A percentile compares a stretch with the other conserved stretches of the same genome.
Evolutionary conservation across 1,284 basidiomycete genomes (phyloP).

Genomic region (Puccinia novopanici): DNA sequence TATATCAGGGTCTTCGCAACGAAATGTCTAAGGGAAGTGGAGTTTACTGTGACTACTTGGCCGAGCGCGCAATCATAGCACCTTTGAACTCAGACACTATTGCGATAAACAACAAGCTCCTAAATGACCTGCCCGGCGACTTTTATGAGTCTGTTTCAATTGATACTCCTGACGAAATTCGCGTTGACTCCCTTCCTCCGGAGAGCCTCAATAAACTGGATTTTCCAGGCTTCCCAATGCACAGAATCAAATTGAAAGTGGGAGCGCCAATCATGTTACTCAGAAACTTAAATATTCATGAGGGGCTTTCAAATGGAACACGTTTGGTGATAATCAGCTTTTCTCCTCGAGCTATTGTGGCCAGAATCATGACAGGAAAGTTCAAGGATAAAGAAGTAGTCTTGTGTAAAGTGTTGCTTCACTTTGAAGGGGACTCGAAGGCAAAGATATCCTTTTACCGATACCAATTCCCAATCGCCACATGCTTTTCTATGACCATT

Average conservation of each 20-base stretch:
- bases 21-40: no score
- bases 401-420: no score
- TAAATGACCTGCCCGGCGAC: not conserved
- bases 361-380: no score
- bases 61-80: no score
- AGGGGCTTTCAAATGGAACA: slow-evolving; percentile 61
- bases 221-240: slow-evolving; percentile 14
- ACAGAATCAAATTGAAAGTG: not conserved
- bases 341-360: no score
- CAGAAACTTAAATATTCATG: slow-evolving; percentile 58
- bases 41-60: no score
- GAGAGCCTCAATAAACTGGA: not conserved
- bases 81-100: not conserved
- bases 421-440: no score
- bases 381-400: no score
- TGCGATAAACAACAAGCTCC: not conserved
- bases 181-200: not conserved
- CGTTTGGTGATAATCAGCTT: slow-evolving; percentile 51
- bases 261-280: slow-evolving; percentile 60
- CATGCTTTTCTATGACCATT: no score
- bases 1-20: no score
- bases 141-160: not conserved
- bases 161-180: not conserved
- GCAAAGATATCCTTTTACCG: no score
- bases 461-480: no score